A percentile compares a stretch with the other conserved stretches of the same genome.
Evolutionary conservation across 176 grass and related monocot genomes (phyloP).

Genomic region (Musa beccarii): DNA sequence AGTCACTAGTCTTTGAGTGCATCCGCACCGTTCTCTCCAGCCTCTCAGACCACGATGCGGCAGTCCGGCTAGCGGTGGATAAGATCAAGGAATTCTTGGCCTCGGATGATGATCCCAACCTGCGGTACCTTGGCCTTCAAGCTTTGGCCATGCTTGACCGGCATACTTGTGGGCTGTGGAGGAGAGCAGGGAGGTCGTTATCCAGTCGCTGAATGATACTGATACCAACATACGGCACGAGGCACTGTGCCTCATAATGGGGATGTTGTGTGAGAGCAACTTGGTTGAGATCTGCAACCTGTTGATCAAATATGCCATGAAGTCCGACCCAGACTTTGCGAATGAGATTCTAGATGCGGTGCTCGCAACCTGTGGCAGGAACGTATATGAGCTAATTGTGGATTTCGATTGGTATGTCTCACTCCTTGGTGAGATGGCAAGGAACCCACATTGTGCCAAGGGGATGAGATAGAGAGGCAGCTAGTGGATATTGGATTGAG

Average conservation of each 20-base stretch:
- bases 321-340: constrained; percentile 64
- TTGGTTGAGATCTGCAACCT: constrained; percentile 43
- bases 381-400: constrained; percentile 64
- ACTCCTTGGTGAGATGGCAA: constrained; percentile 59
- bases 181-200: constrained; percentile 42
- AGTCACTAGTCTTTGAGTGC: constrained; percentile 82
- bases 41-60: constrained; percentile 37
- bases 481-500: constrained; percentile 80
- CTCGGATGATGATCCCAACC: constrained; percentile 65
- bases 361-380: constrained; percentile 47
- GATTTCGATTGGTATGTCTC: constrained; percentile 94
- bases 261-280: constrained; percentile 42
- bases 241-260: constrained; percentile 60
- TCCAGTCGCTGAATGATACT: constrained; percentile 45
- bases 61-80: constrained; percentile 51
- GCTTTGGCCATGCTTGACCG: constrained; percentile 53
- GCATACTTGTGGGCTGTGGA: constrained; percentile 36
- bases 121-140: constrained; percentile 77
- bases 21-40: constrained; percentile 55
- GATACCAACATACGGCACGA: constrained; percentile 57
- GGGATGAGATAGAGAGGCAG: constrained; percentile 74
- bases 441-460: constrained; percentile 52
- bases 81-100: constrained; percentile 68
- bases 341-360: constrained; percentile 70
- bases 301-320: constrained; percentile 50